phyloP scores from a whole-genome alignment of 306 rosid species.

The Vigna hirtella region DNA sequence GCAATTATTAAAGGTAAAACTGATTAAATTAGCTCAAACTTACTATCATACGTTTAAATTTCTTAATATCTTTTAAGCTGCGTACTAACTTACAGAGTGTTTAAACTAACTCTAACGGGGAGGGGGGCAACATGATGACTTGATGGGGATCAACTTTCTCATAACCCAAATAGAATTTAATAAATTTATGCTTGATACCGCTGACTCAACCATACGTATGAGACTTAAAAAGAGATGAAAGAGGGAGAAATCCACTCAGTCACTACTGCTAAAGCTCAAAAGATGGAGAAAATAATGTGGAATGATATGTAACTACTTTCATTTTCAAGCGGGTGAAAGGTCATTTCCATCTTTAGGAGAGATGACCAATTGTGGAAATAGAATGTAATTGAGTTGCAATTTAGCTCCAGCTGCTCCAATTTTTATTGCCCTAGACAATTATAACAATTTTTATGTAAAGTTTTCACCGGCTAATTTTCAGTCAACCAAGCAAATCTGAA shows the following conservation, averaged over 20 bases:
- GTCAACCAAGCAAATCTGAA: conserved; percentile 3
- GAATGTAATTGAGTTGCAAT: neutral
- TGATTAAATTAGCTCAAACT: conserved; percentile 12
- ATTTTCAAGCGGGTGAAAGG: neutral
- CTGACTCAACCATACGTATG: neutral
- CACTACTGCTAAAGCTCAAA: neutral
- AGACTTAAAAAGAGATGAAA: neutral
- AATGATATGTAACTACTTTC: conserved; percentile 15
- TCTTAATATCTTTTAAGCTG: conserved; percentile 9
- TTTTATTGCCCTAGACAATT: neutral
- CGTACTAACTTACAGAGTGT: neutral
- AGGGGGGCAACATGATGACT: neutral
- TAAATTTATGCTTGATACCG: neutral
- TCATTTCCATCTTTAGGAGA: neutral
- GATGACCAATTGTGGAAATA: neutral
- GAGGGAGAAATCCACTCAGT: conserved; percentile 6
- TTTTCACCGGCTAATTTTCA: conserved; percentile 30
- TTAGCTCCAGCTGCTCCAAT: neutral
- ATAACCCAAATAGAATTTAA: conserved; percentile 4
- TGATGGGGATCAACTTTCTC: conserved; percentile 5
- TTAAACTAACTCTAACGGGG: neutral
- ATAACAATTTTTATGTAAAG: neutral
- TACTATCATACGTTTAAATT: neutral
- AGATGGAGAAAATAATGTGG: neutral
- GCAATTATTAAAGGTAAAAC: conserved; percentile 27